Base-by-base conservation (phyloP, 2,329 filamentous ascomycete species). In the Mollisia scopiformis region DNA sequence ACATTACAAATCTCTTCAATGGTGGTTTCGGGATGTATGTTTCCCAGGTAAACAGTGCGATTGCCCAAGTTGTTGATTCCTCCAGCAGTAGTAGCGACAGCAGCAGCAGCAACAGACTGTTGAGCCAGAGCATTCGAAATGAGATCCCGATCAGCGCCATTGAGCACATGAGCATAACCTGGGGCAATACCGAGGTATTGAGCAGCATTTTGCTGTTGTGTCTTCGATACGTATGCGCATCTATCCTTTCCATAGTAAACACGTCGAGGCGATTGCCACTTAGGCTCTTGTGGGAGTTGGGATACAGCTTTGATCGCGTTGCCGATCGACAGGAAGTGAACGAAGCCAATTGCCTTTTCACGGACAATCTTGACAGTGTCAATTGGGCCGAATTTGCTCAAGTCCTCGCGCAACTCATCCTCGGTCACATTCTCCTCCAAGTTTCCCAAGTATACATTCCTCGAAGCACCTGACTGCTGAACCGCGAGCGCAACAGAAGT, bases 1-100 rank as follows among this genome's bases (percentile, higher is more conserved):
- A 99, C 95, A 73, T 99, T 99, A 84, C 95, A 99, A 75, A 99
- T 99, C 80, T 99, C 95, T 80, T 99, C 95, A 69, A 98, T 96
- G 1, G 94, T 98, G 1, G 95, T 99, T 80, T 99, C 95, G 0
- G 95, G 95, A 76, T 99, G 95, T 67, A 99, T 99, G 78, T 99
- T 99, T 69, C 95, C 95, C 6, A 99, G 84, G 75, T 99, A 99
- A 66, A 99, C 96, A 46, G 95, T 99, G 65, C 95, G 86, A 80
- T 99, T 99, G 57, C 95, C 95, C 41, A 99, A 82, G 76, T 99
- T 99, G 81, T 96, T 97, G 69, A 97, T 94, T 65, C 95, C 95
- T 69, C 95, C 95, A 65, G 95, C 95, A 7, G 93, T 96, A 2
- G 95, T 99, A 33, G 95, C 95, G 61, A 99, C 95, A 25, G 95